Percentiles rank a stretch among this genome's conserved stretches.
phyloP scores from a whole-genome alignment of 805 yeast genomes.

The Candida ovalis region DNA sequence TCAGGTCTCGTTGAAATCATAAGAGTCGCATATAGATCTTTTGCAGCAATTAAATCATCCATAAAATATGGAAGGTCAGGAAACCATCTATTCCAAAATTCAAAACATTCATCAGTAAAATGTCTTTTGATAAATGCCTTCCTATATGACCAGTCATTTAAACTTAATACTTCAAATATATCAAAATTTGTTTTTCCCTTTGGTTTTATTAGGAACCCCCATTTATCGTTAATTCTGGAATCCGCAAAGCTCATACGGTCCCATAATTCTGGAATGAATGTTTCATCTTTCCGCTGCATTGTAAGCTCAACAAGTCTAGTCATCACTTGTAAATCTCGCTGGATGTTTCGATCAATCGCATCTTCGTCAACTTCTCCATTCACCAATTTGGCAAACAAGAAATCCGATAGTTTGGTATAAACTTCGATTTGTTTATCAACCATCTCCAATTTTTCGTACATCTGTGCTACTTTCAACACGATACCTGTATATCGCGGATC shows the following conservation, averaged over 20 bases:
- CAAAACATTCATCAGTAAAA: constrained; percentile 15
- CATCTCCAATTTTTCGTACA: constrained; percentile 70
- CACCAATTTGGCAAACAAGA: constrained; percentile 24
- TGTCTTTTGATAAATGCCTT: constrained; percentile 20
- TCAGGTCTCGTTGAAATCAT: constrained; percentile 39
- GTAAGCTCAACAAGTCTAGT: constrained; percentile 25
- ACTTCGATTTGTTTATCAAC: constrained; percentile 59
- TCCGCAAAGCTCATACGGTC: constrained; percentile 28
- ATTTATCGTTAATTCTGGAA: constrained; percentile 11
- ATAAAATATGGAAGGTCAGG: constrained; percentile 68
- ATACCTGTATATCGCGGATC: constrained; percentile 87
- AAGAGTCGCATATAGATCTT: constrained; percentile 72
- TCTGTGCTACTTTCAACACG: constrained; percentile 81
- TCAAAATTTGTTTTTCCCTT: constrained; percentile 7
- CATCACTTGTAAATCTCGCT: constrained; percentile 27
- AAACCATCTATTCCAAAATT: constrained; percentile 22
- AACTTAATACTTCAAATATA: constrained; percentile 19
- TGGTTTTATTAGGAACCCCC: constrained; percentile 15
- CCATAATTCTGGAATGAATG: constrained; percentile 20
- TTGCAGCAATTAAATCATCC: constrained; percentile 72
- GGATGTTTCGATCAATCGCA: constrained; percentile 23
- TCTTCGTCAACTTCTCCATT: constrained; percentile 23
- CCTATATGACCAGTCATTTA: constrained; percentile 11
- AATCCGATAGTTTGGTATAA: constrained; percentile 32
- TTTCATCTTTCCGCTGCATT: constrained; percentile 4